Evolutionary conservation across 2,329 filamentous ascomycete genomes (phyloP), one percentile per base, ranked within the genome.

Genomic region (Aplosporella prunicola): DNA sequence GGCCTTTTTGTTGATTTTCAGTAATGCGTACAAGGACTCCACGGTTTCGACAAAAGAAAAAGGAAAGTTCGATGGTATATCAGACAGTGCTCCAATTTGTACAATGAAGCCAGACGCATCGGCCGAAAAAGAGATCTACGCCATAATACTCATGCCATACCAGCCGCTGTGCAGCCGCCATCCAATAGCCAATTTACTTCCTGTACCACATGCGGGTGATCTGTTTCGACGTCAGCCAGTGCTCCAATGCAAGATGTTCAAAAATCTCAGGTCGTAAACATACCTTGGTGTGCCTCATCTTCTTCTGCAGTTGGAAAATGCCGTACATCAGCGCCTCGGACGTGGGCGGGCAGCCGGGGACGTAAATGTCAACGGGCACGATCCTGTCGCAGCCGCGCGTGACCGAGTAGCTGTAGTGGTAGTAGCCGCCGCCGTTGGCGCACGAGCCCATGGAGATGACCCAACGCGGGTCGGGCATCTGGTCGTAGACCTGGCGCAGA

Each of bases 401-500:
- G 38, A 87, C 82, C 51, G 72, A 78, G 65, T 89, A 89, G 61
- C 78, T 82, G 66, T 89, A 88, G 63, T 89, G 83, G 60, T 89
- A 88, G 66, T 89, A 89, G 37, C 83, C 83, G 44, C 83, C 83
- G 35, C 83, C 83, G 61, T 88, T 88, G 43, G 83, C 83, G 60
- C 83, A 89, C 53, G 78, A 83, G 9, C 83, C 83, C 83, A 89
- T 89, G 50, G 78, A 83, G 52, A 82, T 74, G 15, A 89, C 85
- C 85, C 85, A 93, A 55, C 82, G 76, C 17, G 86, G 86, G 20
- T 93, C 86, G 20, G 86, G 85, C 86, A 93, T 93, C 69, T 93
- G 87, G 62, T 94, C 87, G 67, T 94, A 94, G 44, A 93, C 81
- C 65, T 91, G 84, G 61, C 87, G 74, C 55, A 94, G 68, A 22